Evolutionary conservation across 768 basidiomycete genomes (phyloP), one percentile per base, ranked within the genome.

Genomic region (Xanthoconium purpureum): DNA sequence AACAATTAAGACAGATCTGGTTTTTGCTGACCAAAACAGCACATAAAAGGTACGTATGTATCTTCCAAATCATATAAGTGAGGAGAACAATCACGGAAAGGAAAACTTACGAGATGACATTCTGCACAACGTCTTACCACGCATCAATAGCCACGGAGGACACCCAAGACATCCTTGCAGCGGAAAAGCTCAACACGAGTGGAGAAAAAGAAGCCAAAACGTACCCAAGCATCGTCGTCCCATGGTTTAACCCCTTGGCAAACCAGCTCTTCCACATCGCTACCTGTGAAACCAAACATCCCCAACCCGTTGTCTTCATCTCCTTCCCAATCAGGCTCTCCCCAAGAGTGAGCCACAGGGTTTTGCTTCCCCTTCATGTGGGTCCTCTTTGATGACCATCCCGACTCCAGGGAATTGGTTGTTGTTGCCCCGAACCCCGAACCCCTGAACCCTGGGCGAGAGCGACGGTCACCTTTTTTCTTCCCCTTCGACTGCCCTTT

Each of bases 201-300:
- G 24, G 24, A 24, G 24, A 24, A 24, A 24, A 24, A 24, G 24
- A 24, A 4, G 24, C 4, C 24, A 24, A 17, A 39, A 66, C 74
- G 18, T 57, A 77, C 78, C 57, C 64, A 56, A 47, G 77, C 75
- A 60, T 78, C 73, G 8, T 77, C 74, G 11, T 80, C 77, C 76
- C 77, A 78, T 7, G 78, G 77, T 57, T 77, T 79, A 4, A 79
- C 73, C 1, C 76, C 77, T 4, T 78, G 71, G 35, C 50, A 65
- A 12, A 73, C 11, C 13, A 78, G 65, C 49, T 77, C 77, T 2
- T 70, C 56, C 45, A 71, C 56, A 11, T 77, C 63, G 33, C 68
- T 70, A 4, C 71, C 56, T 9, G 73, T 72, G 62, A 75, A 77
- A 10, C 55, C 56, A 10, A 3, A 60, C 49, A 59, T 58, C 3